These are phyloP conservation scores for Lentinus tigrinus DNA, from an alignment of 768 basidiomycete genomes.

Conservation along the genomic window DNA sequence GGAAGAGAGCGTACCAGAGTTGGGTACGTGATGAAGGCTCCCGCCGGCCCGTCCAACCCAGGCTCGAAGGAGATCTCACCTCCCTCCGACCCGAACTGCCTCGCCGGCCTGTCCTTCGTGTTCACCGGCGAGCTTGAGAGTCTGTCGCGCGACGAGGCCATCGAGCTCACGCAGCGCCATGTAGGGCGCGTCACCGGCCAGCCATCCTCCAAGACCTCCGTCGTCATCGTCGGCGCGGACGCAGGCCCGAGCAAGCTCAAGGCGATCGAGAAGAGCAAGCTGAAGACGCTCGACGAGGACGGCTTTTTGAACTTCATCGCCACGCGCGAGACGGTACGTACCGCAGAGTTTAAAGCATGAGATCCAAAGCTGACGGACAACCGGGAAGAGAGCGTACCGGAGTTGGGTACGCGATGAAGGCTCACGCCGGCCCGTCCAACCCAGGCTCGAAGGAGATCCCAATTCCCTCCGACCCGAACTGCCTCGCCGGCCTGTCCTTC, in stretches of 20 bases:
- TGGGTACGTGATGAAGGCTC: conserved; percentile 58
- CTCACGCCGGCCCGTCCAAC: conserved; percentile 58
- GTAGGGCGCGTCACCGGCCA: conserved; percentile 83
- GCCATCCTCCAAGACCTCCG: conserved; percentile 88
- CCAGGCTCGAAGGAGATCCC: conserved; percentile 62
- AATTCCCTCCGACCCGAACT: conserved; percentile 73
- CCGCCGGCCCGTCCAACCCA: conserved; percentile 51
- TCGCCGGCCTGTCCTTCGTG: conserved; percentile 87
- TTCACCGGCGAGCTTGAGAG: conserved; percentile 92
- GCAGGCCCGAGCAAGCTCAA: conserved; percentile 89
- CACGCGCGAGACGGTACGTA: too few relatives aligned
- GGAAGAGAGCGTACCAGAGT: too few relatives aligned
- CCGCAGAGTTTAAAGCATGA: too few relatives aligned
- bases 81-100: conserved; percentile 74
- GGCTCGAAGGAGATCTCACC: conserved; percentile 65
- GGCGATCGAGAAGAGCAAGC: conserved; percentile 76
- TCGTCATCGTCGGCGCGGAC: conserved; percentile 82
- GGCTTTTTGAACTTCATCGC: conserved; percentile 82
- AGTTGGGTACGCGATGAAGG: conserved; percentile 53
- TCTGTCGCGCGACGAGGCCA: conserved; percentile 84
- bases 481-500: conserved; percentile 82
- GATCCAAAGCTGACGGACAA: too few relatives aligned
- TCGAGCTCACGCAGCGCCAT: conserved; percentile 87
- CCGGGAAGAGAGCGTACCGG: too few relatives aligned
- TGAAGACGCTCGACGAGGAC: conserved; percentile 82